Percentiles rank a stretch among this genome's conserved stretches.
Evolutionary conservation across 441 rosid species (phyloP).

Genomic region (Geranium incanum): DNA sequence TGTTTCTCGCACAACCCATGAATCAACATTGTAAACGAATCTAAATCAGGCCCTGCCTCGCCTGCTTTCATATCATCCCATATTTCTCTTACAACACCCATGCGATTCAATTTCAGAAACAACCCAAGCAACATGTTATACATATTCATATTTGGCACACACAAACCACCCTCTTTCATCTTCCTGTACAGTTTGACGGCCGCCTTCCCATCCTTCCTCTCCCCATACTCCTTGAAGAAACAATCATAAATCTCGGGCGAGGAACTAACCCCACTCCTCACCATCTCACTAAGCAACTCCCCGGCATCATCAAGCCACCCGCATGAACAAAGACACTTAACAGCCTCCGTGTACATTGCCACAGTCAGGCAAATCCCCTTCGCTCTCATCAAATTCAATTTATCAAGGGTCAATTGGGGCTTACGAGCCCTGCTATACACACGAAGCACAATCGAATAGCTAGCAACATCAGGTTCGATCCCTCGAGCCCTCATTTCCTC

Average conservation of each 20-base stretch:
- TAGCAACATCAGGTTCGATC: slow-evolving; percentile 71
- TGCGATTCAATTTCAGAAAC: slow-evolving; percentile 46
- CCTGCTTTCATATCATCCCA: slow-evolving; percentile 65
- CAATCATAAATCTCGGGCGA: slow-evolving; percentile 66
- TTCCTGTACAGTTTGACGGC: slow-evolving; percentile 66
- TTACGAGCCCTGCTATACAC: slow-evolving; percentile 78
- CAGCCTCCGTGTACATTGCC: slow-evolving; percentile 61
- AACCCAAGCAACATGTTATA: slow-evolving; percentile 61
- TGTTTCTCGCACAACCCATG: slow-evolving; percentile 61
- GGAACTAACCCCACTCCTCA: slow-evolving; percentile 51
- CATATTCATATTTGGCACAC: slow-evolving; percentile 41
- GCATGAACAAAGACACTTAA: slow-evolving; percentile 72
- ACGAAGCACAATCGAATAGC: slow-evolving; percentile 67
- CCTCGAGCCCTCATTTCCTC: slow-evolving; percentile 72
- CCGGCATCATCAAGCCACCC: slow-evolving; percentile 61
- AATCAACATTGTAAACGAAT: slow-evolving; percentile 65
- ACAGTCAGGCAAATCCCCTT: slow-evolving; percentile 55
- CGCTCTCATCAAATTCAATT: slow-evolving; percentile 55
- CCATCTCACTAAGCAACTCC: slow-evolving; percentile 63
- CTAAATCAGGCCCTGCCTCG: slow-evolving; percentile 68
- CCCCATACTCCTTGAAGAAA: slow-evolving; percentile 76
- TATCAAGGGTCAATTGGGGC: slow-evolving; percentile 62
- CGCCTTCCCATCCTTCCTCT: slow-evolving; percentile 58
- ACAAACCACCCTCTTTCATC: slow-evolving; percentile 45
- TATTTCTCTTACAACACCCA: slow-evolving; percentile 51